Base-by-base conservation (phyloP, 306 rosid genomes). In the Prinsepia uniflora region DNA sequence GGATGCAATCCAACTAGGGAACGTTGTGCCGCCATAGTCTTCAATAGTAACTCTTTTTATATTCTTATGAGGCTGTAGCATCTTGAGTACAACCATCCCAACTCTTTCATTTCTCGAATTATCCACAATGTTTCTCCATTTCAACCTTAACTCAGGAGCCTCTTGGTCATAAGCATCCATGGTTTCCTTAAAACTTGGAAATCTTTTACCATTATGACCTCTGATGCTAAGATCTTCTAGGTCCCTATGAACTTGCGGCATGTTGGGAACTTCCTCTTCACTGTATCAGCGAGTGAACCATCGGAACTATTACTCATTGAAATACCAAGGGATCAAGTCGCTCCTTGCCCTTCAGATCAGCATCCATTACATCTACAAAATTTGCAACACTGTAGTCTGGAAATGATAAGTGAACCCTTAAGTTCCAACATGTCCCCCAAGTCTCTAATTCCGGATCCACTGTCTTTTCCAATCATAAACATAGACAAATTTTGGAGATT, bases 1-100 rank as follows among this genome's bases (percentile, higher is more conserved):
- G 11, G 76, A 79, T 15, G 59, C 76, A n/a, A 79, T 70, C 83
- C 83, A 79, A 40, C 70, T 65, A 50, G 83, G 80, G 54, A 79
- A 75, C 14, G 0, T 56, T 43, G 69, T 67, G 62, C 83, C 83
- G 57, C 76, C 83, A 17, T 63, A 79, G 36, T 75, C 83, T 45
- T 59, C 41, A 3, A 80, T 75, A 19, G 57, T 75, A 65, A 80
- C 42, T 6, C 52, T 5, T 54, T 70, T 75, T 10, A 70, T 65
- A 34, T 64, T 75, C 6, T 70, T 49, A 42, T 75, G 83, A 12
- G 83, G 83, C 50, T 74, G 80, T 39, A 80, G 72, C 83, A 80
- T 70, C 77, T 80, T 80, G 11, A 80, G 67, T 14, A 80, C 83
- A 47, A 63, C 20, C 44, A 47, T 70, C 70, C 70, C 83, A n/a